phyloP scores from a whole-genome alignment of 495 filamentous ascomycete species.

The Aspergillus sparsus region DNA sequence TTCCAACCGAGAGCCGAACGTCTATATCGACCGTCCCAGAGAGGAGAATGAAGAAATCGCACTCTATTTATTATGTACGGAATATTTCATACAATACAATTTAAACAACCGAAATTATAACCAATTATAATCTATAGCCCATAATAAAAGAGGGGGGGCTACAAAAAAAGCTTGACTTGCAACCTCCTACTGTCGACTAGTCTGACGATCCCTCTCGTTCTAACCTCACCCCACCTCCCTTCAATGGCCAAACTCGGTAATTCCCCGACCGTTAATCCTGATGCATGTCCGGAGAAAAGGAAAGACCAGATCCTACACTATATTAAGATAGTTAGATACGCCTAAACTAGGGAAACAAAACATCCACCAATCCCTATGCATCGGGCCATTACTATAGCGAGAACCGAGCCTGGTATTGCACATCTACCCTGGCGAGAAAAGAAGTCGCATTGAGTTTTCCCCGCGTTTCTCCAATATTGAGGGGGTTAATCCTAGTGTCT shows the following conservation, averaged over 20 bases:
- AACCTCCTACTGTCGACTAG: not conserved
- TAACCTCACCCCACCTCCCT: not conserved
- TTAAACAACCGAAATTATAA: too few species aligned
- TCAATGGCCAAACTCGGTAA: not conserved
- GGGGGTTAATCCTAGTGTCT: not conserved
- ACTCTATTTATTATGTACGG: too few species aligned
- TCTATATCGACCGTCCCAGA: too few species aligned
- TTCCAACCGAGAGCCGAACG: too few species aligned
- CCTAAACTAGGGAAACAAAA: slow-evolving; percentile 19
- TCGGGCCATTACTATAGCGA: slow-evolving; percentile 32
- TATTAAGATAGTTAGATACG: not conserved
- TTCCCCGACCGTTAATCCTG: not conserved
- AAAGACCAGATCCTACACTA: slow-evolving; percentile 5
- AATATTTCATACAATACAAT: too few species aligned
- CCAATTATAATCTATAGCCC: too few species aligned
- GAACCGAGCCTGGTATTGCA: slow-evolving; percentile 19
- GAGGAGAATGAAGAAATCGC: too few species aligned
- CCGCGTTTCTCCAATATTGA: not conserved
- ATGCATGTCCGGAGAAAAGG: slow-evolving; percentile 24
- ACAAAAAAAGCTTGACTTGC: not conserved
- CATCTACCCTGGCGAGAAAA: not conserved
- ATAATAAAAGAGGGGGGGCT: too few species aligned
- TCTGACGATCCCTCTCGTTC: not conserved
- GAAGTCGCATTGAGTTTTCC: slow-evolving; percentile 1
- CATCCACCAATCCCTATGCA: slow-evolving; percentile 35